Conservation (phyloP, 306 rosid species). For the Quercus gilva region DNA sequence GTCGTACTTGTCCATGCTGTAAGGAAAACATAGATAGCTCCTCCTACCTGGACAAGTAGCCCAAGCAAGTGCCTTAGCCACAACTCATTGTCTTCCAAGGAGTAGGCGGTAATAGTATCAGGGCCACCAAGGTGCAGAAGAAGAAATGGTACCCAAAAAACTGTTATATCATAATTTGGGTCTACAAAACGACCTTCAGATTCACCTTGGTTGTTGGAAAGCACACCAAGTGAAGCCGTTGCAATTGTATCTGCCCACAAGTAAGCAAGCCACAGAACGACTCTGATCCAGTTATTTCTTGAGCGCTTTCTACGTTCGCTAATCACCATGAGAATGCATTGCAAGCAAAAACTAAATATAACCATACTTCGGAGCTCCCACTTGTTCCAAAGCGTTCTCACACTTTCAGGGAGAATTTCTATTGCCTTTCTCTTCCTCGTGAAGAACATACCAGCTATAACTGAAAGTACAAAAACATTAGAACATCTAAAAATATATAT, state of each 20-base stretch:
- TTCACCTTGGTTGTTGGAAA: background rate
- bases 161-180: background rate
- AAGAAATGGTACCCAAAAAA: too few relatives aligned
- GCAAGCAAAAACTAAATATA: background rate
- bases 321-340: conserved; percentile 1
- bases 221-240: background rate
- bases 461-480: background rate
- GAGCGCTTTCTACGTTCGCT: background rate
- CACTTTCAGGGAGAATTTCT: background rate
- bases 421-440: background rate
- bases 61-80: background rate
- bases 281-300: background rate
- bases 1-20: background rate
- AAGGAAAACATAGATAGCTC: background rate
- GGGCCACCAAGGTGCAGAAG: too few relatives aligned
- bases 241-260: conserved; percentile 19
- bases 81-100: too few relatives aligned
- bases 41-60: conserved; percentile 1
- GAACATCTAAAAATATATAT: too few relatives aligned
- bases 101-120: too few relatives aligned
- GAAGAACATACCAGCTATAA: background rate
- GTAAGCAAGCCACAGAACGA: conserved; percentile 8
- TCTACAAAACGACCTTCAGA: background rate
- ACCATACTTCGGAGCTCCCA: conserved; percentile 14
- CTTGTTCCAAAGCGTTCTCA: conserved; percentile 1